A percentile compares a stretch with the other conserved stretches of the same genome.
Evolutionary conservation across 768 basidiomycete genomes (phyloP).

Genomic region (Pleurotus salmoneostramineus): DNA sequence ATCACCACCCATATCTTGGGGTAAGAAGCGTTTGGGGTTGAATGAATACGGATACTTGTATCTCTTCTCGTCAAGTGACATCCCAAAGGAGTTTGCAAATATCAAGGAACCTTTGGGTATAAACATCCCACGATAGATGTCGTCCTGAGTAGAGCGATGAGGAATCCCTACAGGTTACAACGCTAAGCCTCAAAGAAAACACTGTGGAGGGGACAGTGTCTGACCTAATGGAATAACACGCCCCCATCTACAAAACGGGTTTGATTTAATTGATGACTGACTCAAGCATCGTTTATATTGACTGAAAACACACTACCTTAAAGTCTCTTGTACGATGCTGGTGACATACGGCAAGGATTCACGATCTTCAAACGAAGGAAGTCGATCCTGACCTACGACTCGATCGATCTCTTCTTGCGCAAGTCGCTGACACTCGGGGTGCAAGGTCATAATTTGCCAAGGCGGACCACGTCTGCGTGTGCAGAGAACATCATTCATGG

Average conservation of each 20-base stretch:
- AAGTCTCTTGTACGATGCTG: neutral
- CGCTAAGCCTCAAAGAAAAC: neutral
- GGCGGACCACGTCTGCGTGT: neutral
- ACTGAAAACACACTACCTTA: neutral
- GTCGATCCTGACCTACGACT: slow-evolving; percentile 12
- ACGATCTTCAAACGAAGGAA: slow-evolving; percentile 15
- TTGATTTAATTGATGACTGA: too few species aligned
- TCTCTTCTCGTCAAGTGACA: slow-evolving; percentile 22
- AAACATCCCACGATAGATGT: slow-evolving; percentile 23
- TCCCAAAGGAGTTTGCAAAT: slow-evolving; percentile 25
- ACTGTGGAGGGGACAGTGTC: neutral
- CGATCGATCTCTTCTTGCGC: slow-evolving; percentile 18
- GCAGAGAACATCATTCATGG: neutral
- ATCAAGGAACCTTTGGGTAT: slow-evolving; percentile 19
- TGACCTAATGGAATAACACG: neutral
- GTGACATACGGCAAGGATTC: slow-evolving; percentile 11
- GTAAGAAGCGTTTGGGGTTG: slow-evolving; percentile 29
- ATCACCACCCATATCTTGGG: slow-evolving; percentile 21
- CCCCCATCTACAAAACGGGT: neutral
- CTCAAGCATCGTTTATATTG: neutral
- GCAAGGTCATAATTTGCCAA: slow-evolving; percentile 8
- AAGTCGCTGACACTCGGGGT: slow-evolving; percentile 15
- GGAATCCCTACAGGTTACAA: slow-evolving; percentile 1
- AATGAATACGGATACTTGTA: slow-evolving; percentile 30
- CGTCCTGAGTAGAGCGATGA: slow-evolving; percentile 18